Conservation (phyloP, 2,329 filamentous ascomycete species). For the Beauveria rudraprayagi region DNA sequence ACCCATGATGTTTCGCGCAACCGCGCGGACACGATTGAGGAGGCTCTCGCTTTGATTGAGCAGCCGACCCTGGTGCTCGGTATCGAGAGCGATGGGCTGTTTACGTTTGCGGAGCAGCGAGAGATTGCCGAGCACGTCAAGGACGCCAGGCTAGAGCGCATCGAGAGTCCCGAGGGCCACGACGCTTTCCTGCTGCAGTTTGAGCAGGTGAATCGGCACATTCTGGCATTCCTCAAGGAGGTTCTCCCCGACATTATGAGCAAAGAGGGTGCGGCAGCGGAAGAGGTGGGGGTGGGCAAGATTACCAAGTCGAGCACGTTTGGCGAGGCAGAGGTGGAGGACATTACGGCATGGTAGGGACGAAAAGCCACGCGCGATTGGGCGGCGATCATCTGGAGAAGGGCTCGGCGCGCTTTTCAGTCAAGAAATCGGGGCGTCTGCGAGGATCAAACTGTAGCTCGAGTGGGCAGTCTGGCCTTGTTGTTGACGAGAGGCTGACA, state of each 20-base stretch:
- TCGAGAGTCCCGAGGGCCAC: constrained; percentile 90
- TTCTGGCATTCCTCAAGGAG: constrained; percentile 75
- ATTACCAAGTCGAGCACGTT: constrained; percentile 85
- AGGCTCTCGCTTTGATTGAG: constrained; percentile 72
- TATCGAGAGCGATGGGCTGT: constrained; percentile 91
- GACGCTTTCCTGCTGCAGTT: constrained; percentile 96
- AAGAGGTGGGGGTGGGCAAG: constrained; percentile 47
- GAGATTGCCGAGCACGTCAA: constrained; percentile 79
- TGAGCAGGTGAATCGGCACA: constrained; percentile 87
- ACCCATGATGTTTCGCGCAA: constrained; percentile 89
- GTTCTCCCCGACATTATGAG: constrained; percentile 84
- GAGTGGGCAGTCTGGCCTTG: neutral
- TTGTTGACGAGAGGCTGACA: neutral
- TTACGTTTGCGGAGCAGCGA: constrained; percentile 94
- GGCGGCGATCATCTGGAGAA: neutral
- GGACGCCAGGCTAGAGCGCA: constrained; percentile 69
- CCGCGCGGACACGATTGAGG: constrained; percentile 57
- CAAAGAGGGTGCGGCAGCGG: constrained; percentile 42
- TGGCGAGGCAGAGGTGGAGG: constrained; percentile 90
- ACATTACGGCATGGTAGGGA: constrained; percentile 81
- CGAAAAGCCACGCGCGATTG: neutral
- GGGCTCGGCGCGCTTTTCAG: neutral
- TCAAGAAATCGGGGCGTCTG: neutral
- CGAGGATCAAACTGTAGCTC: neutral
- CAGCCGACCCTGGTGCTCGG: constrained; percentile 88